Percentiles rank a stretch among this genome's conserved stretches.
These are phyloP conservation scores for Nakaseomyces delphensis DNA, from an alignment of 1,139 yeast genomes.

Conservation along the genomic window DNA sequence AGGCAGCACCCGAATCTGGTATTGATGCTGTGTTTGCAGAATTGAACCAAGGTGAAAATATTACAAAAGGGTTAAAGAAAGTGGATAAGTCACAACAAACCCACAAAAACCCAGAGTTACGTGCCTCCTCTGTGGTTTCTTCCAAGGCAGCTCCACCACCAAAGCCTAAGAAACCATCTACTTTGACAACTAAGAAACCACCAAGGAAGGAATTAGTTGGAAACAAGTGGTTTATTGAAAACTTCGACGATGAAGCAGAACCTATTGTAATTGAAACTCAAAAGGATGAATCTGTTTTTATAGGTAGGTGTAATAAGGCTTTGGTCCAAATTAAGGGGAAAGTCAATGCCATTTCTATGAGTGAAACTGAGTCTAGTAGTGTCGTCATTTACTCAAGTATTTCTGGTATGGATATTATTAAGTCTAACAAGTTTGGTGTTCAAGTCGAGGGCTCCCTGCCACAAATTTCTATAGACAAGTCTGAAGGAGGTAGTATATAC, in stretches of 20 bases:
- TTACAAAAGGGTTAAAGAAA: conserved; percentile 80
- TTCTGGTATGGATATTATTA: conserved; percentile 82
- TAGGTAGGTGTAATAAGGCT: conserved; percentile 67
- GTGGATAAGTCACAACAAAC: conserved; percentile 93
- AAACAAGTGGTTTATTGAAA: conserved; percentile 83
- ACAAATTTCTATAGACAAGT: conserved; percentile 76
- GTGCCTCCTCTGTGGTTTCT: conserved; percentile 39
- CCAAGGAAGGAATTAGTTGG: conserved; percentile 74
- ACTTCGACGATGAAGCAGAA: conserved; percentile 49
- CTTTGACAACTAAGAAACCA: conserved; percentile 48
- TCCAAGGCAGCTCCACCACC: conserved; percentile 34
- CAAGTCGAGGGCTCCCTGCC: conserved; percentile 79
- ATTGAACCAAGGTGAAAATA: conserved; percentile 71
- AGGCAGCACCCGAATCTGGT: conserved; percentile 34
- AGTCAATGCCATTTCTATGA: conserved; percentile 77
- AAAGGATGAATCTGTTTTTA: conserved; percentile 79
- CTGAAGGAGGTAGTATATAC: conserved; percentile 78
- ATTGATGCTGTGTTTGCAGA: conserved; percentile 90
- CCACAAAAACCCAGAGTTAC: conserved; percentile 81
- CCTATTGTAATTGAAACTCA: conserved; percentile 67
- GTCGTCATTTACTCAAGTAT: conserved; percentile 77
- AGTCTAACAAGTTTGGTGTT: conserved; percentile 70
- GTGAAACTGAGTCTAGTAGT: conserved; percentile 63
- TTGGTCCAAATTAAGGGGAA: conserved; percentile 85
- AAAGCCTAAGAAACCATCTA: conserved; percentile 66